Evolutionary conservation across 2,329 filamentous ascomycete species (phyloP), one percentile per base, ranked within the genome.

Genomic region (Diaporthe destruens): DNA sequence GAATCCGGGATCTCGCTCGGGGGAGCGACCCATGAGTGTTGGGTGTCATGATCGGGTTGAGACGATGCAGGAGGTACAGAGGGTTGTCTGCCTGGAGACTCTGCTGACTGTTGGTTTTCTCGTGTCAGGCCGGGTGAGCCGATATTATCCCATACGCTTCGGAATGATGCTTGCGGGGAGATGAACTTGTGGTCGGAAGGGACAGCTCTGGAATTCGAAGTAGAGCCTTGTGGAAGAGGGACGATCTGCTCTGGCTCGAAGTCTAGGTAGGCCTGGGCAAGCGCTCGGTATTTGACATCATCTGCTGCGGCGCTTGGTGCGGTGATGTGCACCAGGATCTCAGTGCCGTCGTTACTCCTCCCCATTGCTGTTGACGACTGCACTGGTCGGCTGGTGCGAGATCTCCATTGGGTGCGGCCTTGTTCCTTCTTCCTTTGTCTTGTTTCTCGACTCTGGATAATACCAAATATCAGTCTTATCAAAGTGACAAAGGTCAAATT

Each of bases 1-100:
- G 89, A 91, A 76, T 91, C 89, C 12, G 82, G 84, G 25, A 91
- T 83, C 36, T 87, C 81, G 71, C 87, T 90, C 0, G 86, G 84
- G 2, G 85, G 85, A 18, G 83, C 79, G 56, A 78, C 77, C 83
- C 83, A 86, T 65, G 85, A 84, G 36, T 75, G 74, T 49, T 81
- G 80, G 3, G 79, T 78, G 34, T 75, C 73, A 11, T 73, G 39
- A 44, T 25, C 29, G 53, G 56, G 20, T 53, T 71, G 71, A 18
- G 54, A 68, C 5, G 53, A 34, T 36, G 32, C 47, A 44, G 59
- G 16, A 25, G 12, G 25, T 39, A 6, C 29, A 14, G 29, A 34
- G 6, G 44, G 55, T 20, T 66, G 66, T 68, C 6, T n/a, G 6
- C 16, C 18, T 9, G 66, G 16, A 2, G 25, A 36, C 4, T 25